phyloP scores from a whole-genome alignment of 768 basidiomycete genomes.

The button mushroom (Agaricus bisporus) region DNA sequence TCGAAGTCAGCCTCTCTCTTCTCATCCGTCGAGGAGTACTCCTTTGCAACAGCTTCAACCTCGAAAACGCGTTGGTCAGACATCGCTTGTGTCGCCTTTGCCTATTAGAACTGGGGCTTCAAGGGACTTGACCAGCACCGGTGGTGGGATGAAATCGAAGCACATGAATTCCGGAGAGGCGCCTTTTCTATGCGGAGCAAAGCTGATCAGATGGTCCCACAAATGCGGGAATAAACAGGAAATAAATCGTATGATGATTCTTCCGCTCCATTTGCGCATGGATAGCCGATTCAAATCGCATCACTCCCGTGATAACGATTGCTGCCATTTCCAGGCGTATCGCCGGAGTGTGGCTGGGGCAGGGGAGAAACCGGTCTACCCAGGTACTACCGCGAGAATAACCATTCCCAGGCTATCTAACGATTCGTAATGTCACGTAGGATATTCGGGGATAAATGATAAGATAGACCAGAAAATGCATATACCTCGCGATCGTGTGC shows the following conservation, averaged over 20 bases:
- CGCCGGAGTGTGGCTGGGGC: too few relatives aligned
- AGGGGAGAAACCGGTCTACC: too few relatives aligned
- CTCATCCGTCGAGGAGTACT: conserved; percentile 19
- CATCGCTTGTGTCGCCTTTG: conserved; percentile 3
- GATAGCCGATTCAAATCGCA: too few relatives aligned
- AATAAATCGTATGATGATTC: conserved; percentile 8
- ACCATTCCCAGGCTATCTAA: too few relatives aligned
- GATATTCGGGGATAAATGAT: too few relatives aligned
- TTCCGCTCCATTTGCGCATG: conserved; percentile 10
- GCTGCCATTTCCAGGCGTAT: too few relatives aligned
- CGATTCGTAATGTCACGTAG: too few relatives aligned
- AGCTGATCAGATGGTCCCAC: background rate
- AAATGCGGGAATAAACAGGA: background rate
- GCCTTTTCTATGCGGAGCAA: conserved; percentile 2
- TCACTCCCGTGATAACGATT: too few relatives aligned
- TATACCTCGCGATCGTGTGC: too few relatives aligned
- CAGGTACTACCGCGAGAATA: too few relatives aligned
- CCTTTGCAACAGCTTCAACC: conserved; percentile 8
- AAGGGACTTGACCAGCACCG: background rate
- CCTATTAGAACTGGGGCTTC: background rate
- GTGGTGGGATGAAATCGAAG: conserved; percentile 5
- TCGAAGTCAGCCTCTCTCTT: conserved; percentile 14
- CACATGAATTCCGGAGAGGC: background rate
- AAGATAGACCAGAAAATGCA: too few relatives aligned
- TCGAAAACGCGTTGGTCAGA: conserved; percentile 6